A percentile compares a stretch with the other conserved stretches of the same genome.
These are phyloP conservation scores for Candida odintsovae DNA, from an alignment of 805 yeast genomes.

Conservation along the genomic window DNA sequence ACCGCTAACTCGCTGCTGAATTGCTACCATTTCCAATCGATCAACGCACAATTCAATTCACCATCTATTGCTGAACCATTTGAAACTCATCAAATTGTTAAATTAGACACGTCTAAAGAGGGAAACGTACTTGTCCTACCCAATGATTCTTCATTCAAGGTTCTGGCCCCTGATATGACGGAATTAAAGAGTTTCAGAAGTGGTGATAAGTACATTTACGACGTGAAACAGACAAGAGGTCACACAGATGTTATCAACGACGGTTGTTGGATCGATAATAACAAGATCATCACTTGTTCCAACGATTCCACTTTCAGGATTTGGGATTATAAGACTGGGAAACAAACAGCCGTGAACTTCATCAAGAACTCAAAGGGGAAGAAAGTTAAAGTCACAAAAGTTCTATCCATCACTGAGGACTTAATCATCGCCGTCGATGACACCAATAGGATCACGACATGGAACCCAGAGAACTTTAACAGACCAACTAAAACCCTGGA, in stretches of 20 bases:
- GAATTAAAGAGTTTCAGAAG: conserved; percentile 10
- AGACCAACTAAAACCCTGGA: conserved; percentile 5
- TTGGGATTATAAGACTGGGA: conserved; percentile 17
- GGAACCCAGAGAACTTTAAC: conserved; percentile 11
- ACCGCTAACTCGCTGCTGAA: conserved; percentile 23
- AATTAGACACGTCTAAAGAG: conserved; percentile 2
- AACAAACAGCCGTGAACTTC: conserved; percentile 13
- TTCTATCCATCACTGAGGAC: neutral
- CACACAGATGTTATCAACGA: conserved; percentile 21
- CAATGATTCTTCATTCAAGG: conserved; percentile 13
- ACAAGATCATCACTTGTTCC: conserved; percentile 15
- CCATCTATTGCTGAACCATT: conserved; percentile 12
- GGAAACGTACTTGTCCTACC: conserved; percentile 7
- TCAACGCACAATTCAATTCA: conserved; percentile 19
- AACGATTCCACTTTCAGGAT: conserved; percentile 24
- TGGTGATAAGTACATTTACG: conserved; percentile 24
- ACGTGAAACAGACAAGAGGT: conserved; percentile 22
- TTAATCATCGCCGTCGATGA: conserved; percentile 9
- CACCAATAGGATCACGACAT: conserved; percentile 7
- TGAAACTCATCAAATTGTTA: conserved; percentile 10
- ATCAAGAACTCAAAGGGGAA: conserved; percentile 13
- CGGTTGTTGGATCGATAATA: conserved; percentile 13
- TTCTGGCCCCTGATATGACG: conserved; percentile 10
- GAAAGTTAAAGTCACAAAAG: conserved; percentile 11
- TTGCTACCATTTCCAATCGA: conserved; percentile 28